Evolutionary conservation across 495 filamentous ascomycete genomes (phyloP).

Genomic region (Xeromyces bisporus): DNA sequence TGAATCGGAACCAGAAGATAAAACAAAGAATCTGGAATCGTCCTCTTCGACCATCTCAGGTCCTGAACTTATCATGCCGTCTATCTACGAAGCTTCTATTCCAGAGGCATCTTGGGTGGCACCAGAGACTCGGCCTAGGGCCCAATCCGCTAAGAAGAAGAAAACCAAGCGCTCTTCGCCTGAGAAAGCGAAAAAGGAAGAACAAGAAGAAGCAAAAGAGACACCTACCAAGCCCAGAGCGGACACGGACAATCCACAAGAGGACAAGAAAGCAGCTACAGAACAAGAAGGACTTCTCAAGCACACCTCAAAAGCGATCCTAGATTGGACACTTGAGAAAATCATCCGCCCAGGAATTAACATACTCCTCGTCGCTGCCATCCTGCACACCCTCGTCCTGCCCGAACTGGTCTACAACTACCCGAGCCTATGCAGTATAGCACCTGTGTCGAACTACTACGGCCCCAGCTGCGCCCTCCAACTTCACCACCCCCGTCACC

Average conservation of each 20-base stretch:
- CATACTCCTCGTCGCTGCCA: slow-evolving; percentile 14
- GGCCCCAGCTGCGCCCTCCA: slow-evolving; percentile 15
- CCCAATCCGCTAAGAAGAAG: slow-evolving; percentile 10
- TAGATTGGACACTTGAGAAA: slow-evolving; percentile 1
- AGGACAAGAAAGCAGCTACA: not conserved
- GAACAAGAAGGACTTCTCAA: too few species aligned
- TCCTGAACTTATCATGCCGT: slow-evolving; percentile 31
- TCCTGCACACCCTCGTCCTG: slow-evolving; percentile 23
- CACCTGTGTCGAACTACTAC: slow-evolving; percentile 14
- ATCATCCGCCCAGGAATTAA: slow-evolving; percentile 16
- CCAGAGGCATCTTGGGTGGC: slow-evolving; percentile 26
- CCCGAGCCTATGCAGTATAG: slow-evolving; percentile 16
- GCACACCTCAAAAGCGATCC: too few species aligned
- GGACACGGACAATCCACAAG: not conserved
- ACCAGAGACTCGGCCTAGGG: slow-evolving; percentile 11
- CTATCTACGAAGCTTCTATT: slow-evolving; percentile 21
- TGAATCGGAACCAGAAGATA: not conserved
- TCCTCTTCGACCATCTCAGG: slow-evolving; percentile 20
- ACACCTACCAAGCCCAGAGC: not conserved
- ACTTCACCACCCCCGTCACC: slow-evolving; percentile 3
- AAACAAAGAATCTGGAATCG: slow-evolving; percentile 4
- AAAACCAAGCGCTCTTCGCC: slow-evolving; percentile 5
- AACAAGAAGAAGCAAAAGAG: not conserved
- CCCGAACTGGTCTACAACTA: slow-evolving; percentile 25
- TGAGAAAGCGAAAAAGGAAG: not conserved